Conservation (phyloP, 2,329 filamentous ascomycete species). For the Harringtonia aguacate region DNA sequence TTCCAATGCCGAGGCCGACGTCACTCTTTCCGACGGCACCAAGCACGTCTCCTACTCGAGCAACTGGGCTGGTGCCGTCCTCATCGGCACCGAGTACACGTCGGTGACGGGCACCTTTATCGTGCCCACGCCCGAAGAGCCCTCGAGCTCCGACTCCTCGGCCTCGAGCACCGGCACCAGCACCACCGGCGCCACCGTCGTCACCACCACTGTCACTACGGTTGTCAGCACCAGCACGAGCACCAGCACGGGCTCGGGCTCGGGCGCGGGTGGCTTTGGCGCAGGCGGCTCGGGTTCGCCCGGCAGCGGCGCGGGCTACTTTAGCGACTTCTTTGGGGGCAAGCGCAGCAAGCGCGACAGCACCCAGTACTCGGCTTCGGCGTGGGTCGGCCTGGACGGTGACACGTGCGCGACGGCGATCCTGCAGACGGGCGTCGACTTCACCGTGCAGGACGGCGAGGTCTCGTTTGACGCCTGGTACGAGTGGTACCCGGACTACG, state of each 20-base stretch:
- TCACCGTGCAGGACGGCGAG: conserved; percentile 1
- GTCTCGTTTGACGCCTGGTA: conserved; percentile 16
- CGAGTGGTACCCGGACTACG: conserved; percentile 18
- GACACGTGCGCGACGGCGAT: conserved; percentile 15
- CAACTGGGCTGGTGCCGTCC: conserved; percentile 20
- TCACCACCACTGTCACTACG: too few relatives aligned
- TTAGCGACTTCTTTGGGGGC: too few relatives aligned
- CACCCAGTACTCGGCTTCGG: conserved; percentile 16
- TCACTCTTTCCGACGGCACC: too few relatives aligned
- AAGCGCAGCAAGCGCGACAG: too few relatives aligned
- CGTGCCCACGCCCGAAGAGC: conserved; percentile 14
- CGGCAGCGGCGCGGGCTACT: too few relatives aligned
- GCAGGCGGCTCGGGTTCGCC: too few relatives aligned
- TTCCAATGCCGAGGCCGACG: conserved; percentile 19
- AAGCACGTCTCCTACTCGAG: conserved; percentile 27
- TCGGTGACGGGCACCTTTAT: conserved; percentile 7
- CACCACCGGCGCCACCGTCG: too few relatives aligned
- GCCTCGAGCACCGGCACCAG: too few relatives aligned
- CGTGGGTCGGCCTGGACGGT: conserved; percentile 21
- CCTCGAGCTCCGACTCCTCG: conserved; percentile 8
- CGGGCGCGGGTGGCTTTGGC: too few relatives aligned
- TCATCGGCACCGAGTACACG: conserved; percentile 6
- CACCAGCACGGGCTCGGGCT: too few relatives aligned
- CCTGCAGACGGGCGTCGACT: conserved; percentile 19
- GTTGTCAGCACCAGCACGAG: too few relatives aligned